A percentile compares a stretch with the other conserved stretches of the same genome.
Evolutionary conservation across 495 filamentous ascomycete genomes (phyloP).

Genomic region (Astrothelium subdiscretum): DNA sequence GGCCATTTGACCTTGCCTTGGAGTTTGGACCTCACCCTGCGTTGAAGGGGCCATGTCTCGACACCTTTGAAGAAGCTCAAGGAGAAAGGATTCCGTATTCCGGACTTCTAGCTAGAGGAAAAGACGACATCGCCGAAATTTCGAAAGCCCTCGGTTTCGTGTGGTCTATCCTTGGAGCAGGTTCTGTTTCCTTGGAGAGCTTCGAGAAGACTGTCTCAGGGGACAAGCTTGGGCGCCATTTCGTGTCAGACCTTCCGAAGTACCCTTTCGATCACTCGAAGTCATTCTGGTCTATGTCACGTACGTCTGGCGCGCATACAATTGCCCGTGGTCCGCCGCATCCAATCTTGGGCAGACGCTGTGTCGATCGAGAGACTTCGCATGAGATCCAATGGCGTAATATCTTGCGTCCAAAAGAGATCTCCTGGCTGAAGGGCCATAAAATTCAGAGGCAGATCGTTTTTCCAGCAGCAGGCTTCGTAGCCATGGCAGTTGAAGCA

Average conservation of each 20-base stretch:
- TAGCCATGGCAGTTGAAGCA: constrained; percentile 34
- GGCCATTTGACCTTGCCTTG: constrained; percentile 1
- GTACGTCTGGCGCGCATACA: constrained; percentile 12
- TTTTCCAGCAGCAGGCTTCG: constrained; percentile 33
- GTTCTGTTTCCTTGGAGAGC: neutral
- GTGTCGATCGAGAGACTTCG: neutral
- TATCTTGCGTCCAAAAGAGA: constrained; percentile 13
- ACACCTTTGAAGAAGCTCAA: neutral
- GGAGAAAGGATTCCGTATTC: neutral
- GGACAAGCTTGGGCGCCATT: neutral
- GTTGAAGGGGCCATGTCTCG: constrained; percentile 1
- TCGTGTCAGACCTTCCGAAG: constrained; percentile 32
- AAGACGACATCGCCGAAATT: neutral
- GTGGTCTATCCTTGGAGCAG: neutral
- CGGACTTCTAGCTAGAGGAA: neutral
- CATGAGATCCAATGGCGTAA: neutral
- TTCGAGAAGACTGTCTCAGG: neutral
- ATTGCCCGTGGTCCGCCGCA: neutral
- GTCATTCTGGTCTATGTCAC: constrained; percentile 36
- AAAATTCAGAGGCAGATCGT: constrained; percentile 28
- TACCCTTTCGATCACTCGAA: constrained; percentile 40
- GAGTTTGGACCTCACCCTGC: constrained; percentile 9
- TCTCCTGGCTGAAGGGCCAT: constrained; percentile 36
- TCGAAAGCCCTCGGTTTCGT: neutral
- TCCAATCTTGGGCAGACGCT: neutral